These are phyloP conservation scores for Kockovaella imperatae DNA, from an alignment of 768 basidiomycete species.

Conservation along the genomic window DNA sequence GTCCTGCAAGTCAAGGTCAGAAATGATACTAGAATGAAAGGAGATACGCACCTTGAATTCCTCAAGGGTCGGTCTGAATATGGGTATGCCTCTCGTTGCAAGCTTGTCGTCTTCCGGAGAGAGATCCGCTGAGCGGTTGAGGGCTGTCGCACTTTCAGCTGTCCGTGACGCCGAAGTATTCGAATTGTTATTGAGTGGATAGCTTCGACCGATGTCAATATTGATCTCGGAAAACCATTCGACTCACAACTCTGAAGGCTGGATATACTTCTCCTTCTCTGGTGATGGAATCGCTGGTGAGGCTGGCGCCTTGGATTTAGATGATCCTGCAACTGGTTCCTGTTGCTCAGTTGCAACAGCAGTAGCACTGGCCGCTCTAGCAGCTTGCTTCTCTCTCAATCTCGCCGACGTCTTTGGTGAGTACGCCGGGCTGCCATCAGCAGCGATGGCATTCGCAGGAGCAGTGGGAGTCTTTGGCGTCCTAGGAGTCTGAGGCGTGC, in stretches of 20 bases:
- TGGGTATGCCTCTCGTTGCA: constrained; percentile 66
- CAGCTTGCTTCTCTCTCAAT: neutral
- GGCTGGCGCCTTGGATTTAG: neutral
- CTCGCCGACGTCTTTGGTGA: neutral
- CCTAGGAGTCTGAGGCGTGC: no score
- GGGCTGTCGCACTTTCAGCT: no score
- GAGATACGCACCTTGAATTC: constrained; percentile 58
- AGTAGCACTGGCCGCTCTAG: neutral
- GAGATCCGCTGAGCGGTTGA: constrained; percentile 5
- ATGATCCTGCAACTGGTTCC: neutral
- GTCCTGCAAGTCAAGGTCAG: constrained; percentile 41
- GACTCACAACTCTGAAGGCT: constrained; percentile 21
- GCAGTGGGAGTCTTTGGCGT: no score
- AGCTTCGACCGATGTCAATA: constrained; percentile 17
- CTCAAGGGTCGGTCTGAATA: constrained; percentile 88
- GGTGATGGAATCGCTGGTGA: neutral
- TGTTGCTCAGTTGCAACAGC: no score
- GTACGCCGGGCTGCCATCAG: neutral
- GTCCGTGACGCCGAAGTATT: constrained; percentile 6
- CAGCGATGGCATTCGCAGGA: neutral
- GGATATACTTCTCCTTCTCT: constrained; percentile 9
- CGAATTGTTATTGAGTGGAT: constrained; percentile 33
- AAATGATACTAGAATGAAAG: neutral
- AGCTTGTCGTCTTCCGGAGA: constrained; percentile 44
- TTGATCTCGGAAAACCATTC: neutral